Base-by-base conservation (phyloP, 257 asterid genomes). In the Solanum pimpinellifolium region DNA sequence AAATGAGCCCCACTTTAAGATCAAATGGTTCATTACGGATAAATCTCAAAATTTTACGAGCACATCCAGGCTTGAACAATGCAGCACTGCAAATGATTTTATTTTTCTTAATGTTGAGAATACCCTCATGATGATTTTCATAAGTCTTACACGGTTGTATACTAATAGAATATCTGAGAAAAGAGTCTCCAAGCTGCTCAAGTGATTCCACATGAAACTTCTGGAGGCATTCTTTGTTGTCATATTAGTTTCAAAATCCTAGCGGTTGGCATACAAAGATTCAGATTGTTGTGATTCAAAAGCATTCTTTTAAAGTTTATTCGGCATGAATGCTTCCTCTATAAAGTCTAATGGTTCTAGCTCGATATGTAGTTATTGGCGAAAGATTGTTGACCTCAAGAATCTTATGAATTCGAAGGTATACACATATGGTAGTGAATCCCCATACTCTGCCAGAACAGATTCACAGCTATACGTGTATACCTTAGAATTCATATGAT, bases 131-230 rank as follows among this genome's bases (percentile, higher is more conserved):
- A 78, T 92, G 88, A 84, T 83, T 91, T 88, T 93, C 94, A 75
- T 88, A 85, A 3, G 94, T 88, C 27, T 90, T 91, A 83, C 95
- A 95, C 29, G 93, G 93, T 35, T 94, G 96, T 86, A 92, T 97
- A 87, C 92, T 91, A 9, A 88, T 89, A 81, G 95, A 95, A 84
- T 94, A 96, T 88, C 93, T 96, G 37, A 96, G 92, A 90, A 95
- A 96, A 7, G 98, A 96, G 88, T 95, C 99, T 14, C 98, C 98
- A 44, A 96, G 93, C 44, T 96, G 93, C 93, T 94, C 98, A 46
- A 95, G 88, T 35, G 99, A 93, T 92, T 96, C 98, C 52, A 95
- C 86, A 91, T 95, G 94, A 85, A 92, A 59, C 2, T 87, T 91
- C 89, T 94, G 98, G 86, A 91, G 97, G 92, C 98, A 95, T 47